phyloP scores from a whole-genome alignment of 441 rosid species.

The Francoa sonchifolia region DNA sequence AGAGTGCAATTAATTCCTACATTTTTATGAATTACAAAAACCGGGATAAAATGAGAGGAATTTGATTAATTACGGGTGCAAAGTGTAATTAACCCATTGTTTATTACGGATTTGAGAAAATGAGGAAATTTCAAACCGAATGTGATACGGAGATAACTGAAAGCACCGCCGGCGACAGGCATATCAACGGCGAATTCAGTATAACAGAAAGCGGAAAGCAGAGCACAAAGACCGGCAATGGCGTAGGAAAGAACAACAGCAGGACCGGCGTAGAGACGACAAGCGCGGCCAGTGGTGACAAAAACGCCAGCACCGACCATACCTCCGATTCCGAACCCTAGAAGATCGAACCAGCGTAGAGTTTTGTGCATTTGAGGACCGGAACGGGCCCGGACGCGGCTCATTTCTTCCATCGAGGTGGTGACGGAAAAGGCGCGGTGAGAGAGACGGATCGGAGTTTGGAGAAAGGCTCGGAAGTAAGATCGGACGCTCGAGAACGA shows the following conservation, averaged over 20 bases:
- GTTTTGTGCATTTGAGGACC: conserved; percentile 54
- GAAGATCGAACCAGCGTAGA: conserved; percentile 74
- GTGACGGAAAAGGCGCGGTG: conserved; percentile 63
- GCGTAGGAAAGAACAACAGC: conserved; percentile 70
- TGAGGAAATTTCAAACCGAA: no score
- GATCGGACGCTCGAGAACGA: conserved; percentile 50
- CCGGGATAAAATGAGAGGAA: no score
- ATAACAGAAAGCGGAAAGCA: conserved; percentile 89
- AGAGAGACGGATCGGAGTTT: conserved; percentile 49
- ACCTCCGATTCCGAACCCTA: conserved; percentile 84
- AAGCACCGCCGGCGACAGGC: conserved; percentile 95
- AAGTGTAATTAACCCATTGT: no score
- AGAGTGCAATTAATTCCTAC: no score
- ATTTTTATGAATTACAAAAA: no score
- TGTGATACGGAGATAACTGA: conserved; percentile 77
- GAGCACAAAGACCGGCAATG: conserved; percentile 87
- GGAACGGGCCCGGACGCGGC: conserved; percentile 37
- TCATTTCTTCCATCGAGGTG: conserved; percentile 58
- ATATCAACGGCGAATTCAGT: conserved; percentile 92
- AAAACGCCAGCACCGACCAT: conserved; percentile 97
- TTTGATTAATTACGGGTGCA: no score
- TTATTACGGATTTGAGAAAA: no score
- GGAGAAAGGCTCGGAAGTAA: conserved; percentile 48
- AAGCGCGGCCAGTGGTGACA: conserved; percentile 65
- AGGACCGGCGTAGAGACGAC: conserved; percentile 51